Base-by-base conservation (phyloP, 2,329 filamentous ascomycete species). In the Botryotinia convoluta region DNA sequence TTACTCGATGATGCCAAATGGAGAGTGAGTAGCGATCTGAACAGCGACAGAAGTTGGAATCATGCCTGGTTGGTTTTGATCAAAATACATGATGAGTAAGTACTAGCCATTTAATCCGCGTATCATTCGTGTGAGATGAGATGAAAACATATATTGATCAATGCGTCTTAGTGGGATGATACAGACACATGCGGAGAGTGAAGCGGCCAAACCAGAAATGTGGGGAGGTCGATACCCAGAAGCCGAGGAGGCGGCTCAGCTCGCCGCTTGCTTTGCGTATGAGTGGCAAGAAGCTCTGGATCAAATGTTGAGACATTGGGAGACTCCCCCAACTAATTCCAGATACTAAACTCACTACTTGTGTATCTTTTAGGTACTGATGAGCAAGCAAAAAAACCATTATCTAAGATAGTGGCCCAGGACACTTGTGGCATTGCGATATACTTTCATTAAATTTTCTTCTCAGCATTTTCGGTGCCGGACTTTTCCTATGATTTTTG, bases 11-110 rank as follows among this genome's bases (percentile, higher is more conserved):
- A 92, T 78, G 91, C 91, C 0, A 90, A 91, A 78, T 82, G 83
- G 72, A 84, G 90, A 35, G 91, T 94, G 4, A 85, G 87, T 72
- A 84, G 83, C 42, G 92, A 93, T 75, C 90, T 90, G 0, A 83
- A 86, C 29, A 91, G 89, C 76, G 90, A 89, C 77, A 86, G 89
- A 37, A 93, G 91, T 79, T 94, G 92, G 91, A 94, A 94, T 79
- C 85, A 92, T 77, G 92, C 90, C 60, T 94, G 92, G 91, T 83
- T 94, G 63, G 89, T 92, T 45, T 83, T 94, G 16, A 83, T 83
- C 60, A 93, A 92, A 81, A 89, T 93, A 69, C 84, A 86, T 35
- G 87, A 89, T 72, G 89, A 91, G 90, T 91, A 83, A 81, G 88
- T 84, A 37, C 35, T 26, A 10, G 26, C n/a, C n/a, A 29, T 39